Evolutionary conservation across 2,329 filamentous ascomycete genomes (phyloP), one percentile per base, ranked within the genome.

Genomic region (Dactylellina leptospora): DNA sequence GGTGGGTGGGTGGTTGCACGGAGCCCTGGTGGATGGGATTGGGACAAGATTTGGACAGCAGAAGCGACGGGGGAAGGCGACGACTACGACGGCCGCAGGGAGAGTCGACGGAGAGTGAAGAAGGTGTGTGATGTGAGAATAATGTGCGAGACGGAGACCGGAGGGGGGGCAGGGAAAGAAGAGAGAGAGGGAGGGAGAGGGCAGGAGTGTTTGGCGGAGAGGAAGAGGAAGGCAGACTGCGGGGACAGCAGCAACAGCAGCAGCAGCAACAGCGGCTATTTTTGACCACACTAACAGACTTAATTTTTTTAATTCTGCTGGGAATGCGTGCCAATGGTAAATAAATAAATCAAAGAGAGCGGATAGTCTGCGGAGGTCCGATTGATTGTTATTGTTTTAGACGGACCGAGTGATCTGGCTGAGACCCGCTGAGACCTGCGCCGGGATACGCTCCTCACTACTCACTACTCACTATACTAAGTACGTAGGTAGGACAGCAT

Each of bases 151-250:
- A 45, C 10, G 42, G 42, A 45, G 1, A 45, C 18, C 10, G 13
- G 11, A 40, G 6, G 36, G 36, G 13, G 13, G 36, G 36, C 36
- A 4, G 36, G 36, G 4, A 16, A 11, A 40, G 36, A 40, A 40
- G 38, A 48, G 33, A 22, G 10, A 16, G 11, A 25, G 6, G n/a
- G 48, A 4, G 33, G 40, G 63, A 50, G 48, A 62, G 64, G 51
- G 63, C 54, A 42, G 60, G n/a, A n/a, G n/a, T n/a, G n/a, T n/a
- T n/a, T n/a, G 64, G 56, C 54, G 58, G 56, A 47, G 56, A 50
- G 56, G 45, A 47, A 47, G 40, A 47, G 40, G 56, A 50, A 50
- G 22, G 44, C 56, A 40, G 56, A 33, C n/a, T n/a, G n/a, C n/a
- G 56, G 45, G 56, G 25, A n/a, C n/a, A n/a, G n/a, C n/a, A n/a